Evolutionary conservation across 257 asterid species (phyloP).

Genomic region (Orobanche coerulescens): DNA sequence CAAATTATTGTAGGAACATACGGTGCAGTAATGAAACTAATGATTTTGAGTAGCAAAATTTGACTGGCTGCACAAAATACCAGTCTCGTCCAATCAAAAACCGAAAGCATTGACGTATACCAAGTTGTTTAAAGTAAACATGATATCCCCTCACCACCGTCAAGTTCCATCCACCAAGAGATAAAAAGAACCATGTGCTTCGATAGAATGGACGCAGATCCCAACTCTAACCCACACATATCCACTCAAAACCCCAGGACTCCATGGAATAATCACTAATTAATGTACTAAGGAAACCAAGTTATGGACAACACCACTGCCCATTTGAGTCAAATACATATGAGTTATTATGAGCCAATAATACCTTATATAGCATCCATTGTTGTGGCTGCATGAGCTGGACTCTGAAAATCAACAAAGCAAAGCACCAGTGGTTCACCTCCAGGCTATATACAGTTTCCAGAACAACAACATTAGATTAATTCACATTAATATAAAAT

Average conservation of each 20-base stretch:
- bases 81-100: too few species aligned
- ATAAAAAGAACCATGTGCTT: not conserved
- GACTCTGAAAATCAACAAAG: slow-evolving; percentile 68
- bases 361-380: too few species aligned
- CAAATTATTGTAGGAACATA: too few species aligned
- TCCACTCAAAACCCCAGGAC: too few species aligned
- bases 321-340: not conserved
- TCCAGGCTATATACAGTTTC: slow-evolving; percentile 45
- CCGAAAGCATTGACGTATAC: not conserved
- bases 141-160: not conserved
- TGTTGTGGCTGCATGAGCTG: slow-evolving; percentile 77
- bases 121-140: slow-evolving; percentile 8
- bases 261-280: too few species aligned
- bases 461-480: not conserved
- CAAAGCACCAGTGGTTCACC: slow-evolving; percentile 68
- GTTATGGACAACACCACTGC: not conserved
- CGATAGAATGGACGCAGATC: slow-evolving; percentile 2
- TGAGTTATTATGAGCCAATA: slow-evolving; percentile 36
- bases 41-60: not conserved
- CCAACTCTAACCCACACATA: too few species aligned
- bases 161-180: not conserved
- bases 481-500: too few species aligned
- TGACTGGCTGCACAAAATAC: not conserved
- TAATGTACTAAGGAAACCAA: too few species aligned
- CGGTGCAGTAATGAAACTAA: not conserved